A percentile compares a stretch with the other conserved stretches of the same genome.
Conservation (phyloP, 2,329 filamentous ascomycete genomes). For the Graphilbum ipis-grandicollis region DNA sequence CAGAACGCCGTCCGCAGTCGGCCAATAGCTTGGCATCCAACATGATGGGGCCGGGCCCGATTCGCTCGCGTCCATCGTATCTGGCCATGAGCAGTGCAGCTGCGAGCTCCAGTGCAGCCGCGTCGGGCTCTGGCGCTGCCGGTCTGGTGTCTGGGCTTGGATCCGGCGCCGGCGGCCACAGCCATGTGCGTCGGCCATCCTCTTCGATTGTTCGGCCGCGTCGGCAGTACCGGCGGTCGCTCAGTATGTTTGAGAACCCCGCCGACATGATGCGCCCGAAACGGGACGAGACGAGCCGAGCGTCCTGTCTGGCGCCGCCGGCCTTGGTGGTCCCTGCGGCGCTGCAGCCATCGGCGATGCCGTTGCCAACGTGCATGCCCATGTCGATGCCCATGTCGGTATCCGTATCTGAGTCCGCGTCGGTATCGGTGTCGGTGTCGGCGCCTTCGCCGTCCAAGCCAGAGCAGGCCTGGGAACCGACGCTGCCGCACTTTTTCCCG, state of each 20-base stretch:
- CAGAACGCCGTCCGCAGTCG: conserved; percentile 41
- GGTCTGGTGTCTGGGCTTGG: no score
- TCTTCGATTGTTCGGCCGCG: conserved; percentile 60
- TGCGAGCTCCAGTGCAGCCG: conserved; percentile 15
- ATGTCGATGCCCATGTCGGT: no score
- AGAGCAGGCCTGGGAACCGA: conserved; percentile 23
- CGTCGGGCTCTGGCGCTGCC: conserved; percentile 15
- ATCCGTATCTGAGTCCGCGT: no score
- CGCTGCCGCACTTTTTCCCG: conserved; percentile 68
- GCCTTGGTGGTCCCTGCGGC: no score
- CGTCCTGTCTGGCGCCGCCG: no score
- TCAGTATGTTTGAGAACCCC: conserved; percentile 96
- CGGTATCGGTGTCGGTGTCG: conserved; percentile 25
- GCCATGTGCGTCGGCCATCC: conserved; percentile 43
- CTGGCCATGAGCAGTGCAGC: conserved; percentile 23
- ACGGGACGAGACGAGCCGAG: conserved; percentile 43
- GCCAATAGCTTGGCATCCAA: conserved; percentile 38
- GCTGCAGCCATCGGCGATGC: no score
- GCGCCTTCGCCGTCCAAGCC: conserved; percentile 22
- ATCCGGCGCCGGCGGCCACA: no score
- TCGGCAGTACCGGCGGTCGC: conserved; percentile 76
- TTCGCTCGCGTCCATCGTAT: conserved; percentile 50
- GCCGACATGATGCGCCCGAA: conserved; percentile 75
- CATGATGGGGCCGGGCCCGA: conserved; percentile 27
- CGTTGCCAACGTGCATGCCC: no score